Conservation (phyloP, 106 monocot genomes). For the Platanthera zijinensis region DNA sequence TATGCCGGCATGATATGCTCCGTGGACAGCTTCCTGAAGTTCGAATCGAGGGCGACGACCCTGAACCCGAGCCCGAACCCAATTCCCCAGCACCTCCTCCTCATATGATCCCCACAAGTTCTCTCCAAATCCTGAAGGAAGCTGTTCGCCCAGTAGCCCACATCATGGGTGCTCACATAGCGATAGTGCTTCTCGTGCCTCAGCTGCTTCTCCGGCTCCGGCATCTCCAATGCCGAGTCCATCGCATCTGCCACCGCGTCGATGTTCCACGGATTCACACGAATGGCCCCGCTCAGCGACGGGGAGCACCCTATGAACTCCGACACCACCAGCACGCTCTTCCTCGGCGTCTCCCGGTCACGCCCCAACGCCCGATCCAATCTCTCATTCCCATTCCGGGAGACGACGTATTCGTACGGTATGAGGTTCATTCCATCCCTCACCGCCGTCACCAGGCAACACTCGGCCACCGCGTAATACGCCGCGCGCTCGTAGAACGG, state of each 20-base stretch:
- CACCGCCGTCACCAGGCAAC: slow-evolving; percentile 62
- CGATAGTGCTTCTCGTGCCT: slow-evolving; percentile 67
- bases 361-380: slow-evolving; percentile 34
- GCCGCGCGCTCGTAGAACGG: slow-evolving; percentile 58
- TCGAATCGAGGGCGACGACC: slow-evolving; percentile 56
- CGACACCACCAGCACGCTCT: slow-evolving; percentile 60
- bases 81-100: slow-evolving; percentile 54
- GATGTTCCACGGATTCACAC: slow-evolving; percentile 74
- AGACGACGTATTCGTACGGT: slow-evolving; percentile 64
- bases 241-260: slow-evolving; percentile 65
- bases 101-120: slow-evolving; percentile 49
- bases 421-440: slow-evolving; percentile 82
- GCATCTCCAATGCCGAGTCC: slow-evolving; percentile 55
- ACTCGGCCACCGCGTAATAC: slow-evolving; percentile 64
- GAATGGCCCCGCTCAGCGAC: slow-evolving; percentile 57
- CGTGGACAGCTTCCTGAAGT: slow-evolving; percentile 56
- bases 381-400: slow-evolving; percentile 48
- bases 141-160: slow-evolving; percentile 69
- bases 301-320: slow-evolving; percentile 83
- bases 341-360: slow-evolving; percentile 21
- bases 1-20: slow-evolving; percentile 61
- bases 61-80: slow-evolving; percentile 55
- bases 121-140: slow-evolving; percentile 61
- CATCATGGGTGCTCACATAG: slow-evolving; percentile 68
- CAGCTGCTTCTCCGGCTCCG: slow-evolving; percentile 48